Evolutionary conservation across 2,329 filamentous ascomycete genomes (phyloP), one percentile per base, ranked within the genome.

Genomic region (Clarireedia paspali): DNA sequence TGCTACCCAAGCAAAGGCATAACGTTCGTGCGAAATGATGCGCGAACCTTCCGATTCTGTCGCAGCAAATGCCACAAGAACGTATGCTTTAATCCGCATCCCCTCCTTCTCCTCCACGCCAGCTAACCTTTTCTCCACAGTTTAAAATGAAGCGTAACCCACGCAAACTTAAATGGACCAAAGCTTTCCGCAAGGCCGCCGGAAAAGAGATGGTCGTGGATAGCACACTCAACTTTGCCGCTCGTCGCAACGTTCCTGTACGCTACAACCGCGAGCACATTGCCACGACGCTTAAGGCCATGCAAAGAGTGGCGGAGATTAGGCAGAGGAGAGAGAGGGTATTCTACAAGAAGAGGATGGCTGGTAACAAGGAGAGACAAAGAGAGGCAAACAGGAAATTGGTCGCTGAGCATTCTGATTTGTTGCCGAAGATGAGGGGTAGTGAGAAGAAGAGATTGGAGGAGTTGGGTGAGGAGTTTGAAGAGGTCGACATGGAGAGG

Each of bases 101-200:
- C n/a, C 46, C 40, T 44, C 36, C 6, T 15, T 23, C 30, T 34
- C 36, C 20, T 38, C 36, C 6, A 36, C 12, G 38, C 12, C n/a
- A 46, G n/a, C 12, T 12, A 23, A 39, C 17, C 23, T 4, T 17
- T 14, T n/a, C 34, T 10, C 7, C 17, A 24, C 14, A 84, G 79
- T 95, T 95, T 83, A 94, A 95, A 76, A 95, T 95, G 89, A 96
- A 96, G 87, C 86, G 94, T 64, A 96, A 97, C 76, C 91, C 92
- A 38, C 85, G 92, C 71, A 96, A 96, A 74, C 83, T 97, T 66
- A 94, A 91, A 74, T 96, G 92, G 94, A 96, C 92, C 60, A 96
- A 96, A 79, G 85, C 89, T 52, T 92, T 91, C 81, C 87, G 91
- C 69, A 87, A 86, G 70, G 83, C 87, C 17, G 86, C 88, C 57